These are phyloP conservation scores for Prunus davidiana DNA, from an alignment of 306 rosid genomes.

Conservation along the genomic window DNA sequence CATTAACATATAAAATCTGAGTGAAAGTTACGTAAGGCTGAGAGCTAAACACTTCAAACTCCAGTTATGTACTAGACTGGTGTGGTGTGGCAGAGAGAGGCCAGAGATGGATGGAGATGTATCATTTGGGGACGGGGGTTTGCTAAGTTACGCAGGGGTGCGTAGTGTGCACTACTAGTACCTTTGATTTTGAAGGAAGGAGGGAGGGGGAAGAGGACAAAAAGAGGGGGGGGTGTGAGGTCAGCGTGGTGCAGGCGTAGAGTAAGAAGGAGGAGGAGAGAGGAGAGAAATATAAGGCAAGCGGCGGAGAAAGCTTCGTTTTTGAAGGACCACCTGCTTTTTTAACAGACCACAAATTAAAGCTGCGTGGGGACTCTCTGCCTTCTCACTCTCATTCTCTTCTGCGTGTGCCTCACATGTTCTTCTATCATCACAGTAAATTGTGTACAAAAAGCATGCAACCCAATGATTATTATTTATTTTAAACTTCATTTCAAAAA, in stretches of 20 bases:
- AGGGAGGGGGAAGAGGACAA: neutral
- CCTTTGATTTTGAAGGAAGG: no score
- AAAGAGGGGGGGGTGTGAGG: constrained; percentile 23
- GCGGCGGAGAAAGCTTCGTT: constrained; percentile 57
- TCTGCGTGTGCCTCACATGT: constrained; percentile 20
- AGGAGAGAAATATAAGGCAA: constrained; percentile 35
- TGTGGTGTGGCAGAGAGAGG: neutral
- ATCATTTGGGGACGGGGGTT: neutral
- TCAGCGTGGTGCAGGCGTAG: constrained; percentile 33
- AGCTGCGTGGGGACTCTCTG: neutral
- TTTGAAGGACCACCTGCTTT: constrained; percentile 59
- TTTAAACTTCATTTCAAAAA: neutral
- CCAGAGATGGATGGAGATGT: constrained; percentile 1
- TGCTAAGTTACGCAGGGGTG: constrained; percentile 31
- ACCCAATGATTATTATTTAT: neutral
- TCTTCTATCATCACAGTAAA: neutral
- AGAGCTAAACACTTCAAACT: neutral
- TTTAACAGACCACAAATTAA: constrained; percentile 25
- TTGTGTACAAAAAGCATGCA: neutral
- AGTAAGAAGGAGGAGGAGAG: constrained; percentile 11
- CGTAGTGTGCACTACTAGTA: constrained; percentile 16
- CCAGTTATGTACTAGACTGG: neutral
- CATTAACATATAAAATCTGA: constrained; percentile 18
- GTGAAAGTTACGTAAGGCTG: constrained; percentile 31
- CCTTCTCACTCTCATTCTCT: constrained; percentile 22